Evolutionary conservation across 2,329 filamentous ascomycete species (phyloP), one percentile per base, ranked within the genome.

Genomic region (Nigrospora osmanthi): DNA sequence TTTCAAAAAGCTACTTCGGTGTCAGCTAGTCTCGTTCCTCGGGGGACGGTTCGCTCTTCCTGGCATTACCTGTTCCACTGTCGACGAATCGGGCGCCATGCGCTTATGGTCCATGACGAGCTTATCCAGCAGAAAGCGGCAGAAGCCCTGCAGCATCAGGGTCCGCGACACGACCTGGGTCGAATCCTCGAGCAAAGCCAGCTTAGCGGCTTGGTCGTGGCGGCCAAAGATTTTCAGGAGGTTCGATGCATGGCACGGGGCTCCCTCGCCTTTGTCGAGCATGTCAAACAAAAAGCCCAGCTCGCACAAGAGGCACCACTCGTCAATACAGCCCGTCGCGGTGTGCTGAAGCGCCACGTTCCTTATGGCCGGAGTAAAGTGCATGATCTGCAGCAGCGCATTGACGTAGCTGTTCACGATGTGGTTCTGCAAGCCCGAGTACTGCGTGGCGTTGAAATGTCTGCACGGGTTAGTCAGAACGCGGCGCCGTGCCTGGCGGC

Each of bases 331-430:
- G 13, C 85, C 79, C 10, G 87, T 88, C 1, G 93, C 89, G 1
- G 90, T 86, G 62, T 98, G 93, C 47, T 90, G 83, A 1, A 98
- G 74, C 11, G 93, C 87, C 42, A 94, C 67, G 58, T 98, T 98
- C 40, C 91, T 83, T 43, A 96, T 73, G 16, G 94, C 66, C 1
- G 91, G 90, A 1, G 89, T 95, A 58, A 95, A 97, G 52, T 90
- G 85, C 65, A 95, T 82, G 2, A 98, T 76, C 62, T 98, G 93
- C 32, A 98, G 72, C 5, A 98, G 76, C 0, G 93, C 79, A 56
- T 98, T 98, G 45, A 90, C 88, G 58, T 97, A 98, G 2, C 91
- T 96, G 61, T 98, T 97, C 36, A 89, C 80, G 49, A 98, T 96
- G 61, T 98, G 91, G 38, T 88, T 98, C 63, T 98, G 91, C 35